Base-by-base conservation (phyloP, 2,329 filamentous ascomycete species). In the Hypomyces rosellus region DNA sequence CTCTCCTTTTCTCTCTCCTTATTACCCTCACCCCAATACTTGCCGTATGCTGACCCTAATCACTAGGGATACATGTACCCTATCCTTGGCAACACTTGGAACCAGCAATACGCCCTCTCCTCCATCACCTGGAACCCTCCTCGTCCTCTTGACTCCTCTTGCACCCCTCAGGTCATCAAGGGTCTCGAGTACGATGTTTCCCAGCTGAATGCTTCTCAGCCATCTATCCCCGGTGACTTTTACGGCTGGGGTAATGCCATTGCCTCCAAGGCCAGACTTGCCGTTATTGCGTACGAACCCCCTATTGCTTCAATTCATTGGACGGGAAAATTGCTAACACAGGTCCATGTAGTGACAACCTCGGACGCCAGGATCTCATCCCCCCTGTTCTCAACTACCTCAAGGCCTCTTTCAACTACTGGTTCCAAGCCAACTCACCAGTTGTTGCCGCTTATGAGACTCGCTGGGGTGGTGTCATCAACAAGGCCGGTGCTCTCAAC, bases 51-150 rank as follows among this genome's bases (percentile, higher is more conserved):
- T 36, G 16, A 36, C n/a, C 3, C 4, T 14, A 16, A 13, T 3
- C 37, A 34, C 20, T 46, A 59, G 57, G 57, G 57, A 43, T 60
- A 56, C 56, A 59, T 60, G 58, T 60, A 60, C 22, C 57, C 57
- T 3, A 52, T 49, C 13, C 20, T 60, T 13, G 58, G 58, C 36
- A 59, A 55, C 46, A 46, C 50, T 33, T 60, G 58, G 58, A 55
- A 52, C 30, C 54, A 58, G 49, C 57, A 49, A 36, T 57, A 60
- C 41, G 18, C 55, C 30, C 50, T 58, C 16, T 52, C 51, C 33
- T 48, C 48, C 34, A 60, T 60, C 41, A 49, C 44, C n/a, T 60
- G 57, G 57, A 54, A 59, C 51, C 25, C 57, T 16, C 57, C 58
- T 1, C 57, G 58, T 6, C 37, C 53, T 1, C 53, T 60, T 11